Percentiles rank a stretch among this genome's conserved stretches.
Evolutionary conservation across 495 filamentous ascomycete genomes (phyloP).

Genomic region (Monascus purpureus): DNA sequence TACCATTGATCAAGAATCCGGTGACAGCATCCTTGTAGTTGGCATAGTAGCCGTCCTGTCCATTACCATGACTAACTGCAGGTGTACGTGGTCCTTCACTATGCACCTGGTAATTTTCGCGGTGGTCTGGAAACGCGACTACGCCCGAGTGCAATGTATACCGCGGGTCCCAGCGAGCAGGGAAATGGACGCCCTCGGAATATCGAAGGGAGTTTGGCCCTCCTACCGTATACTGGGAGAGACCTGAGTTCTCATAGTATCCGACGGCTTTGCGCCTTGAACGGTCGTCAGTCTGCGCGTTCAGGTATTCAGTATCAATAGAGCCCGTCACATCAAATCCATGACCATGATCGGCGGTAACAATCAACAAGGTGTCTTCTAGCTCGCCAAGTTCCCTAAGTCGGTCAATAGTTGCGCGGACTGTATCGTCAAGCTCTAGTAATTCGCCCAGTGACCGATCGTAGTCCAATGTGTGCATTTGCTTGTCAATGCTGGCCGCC

Average conservation of each 20-base stretch:
- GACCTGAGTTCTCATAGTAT: conserved; percentile 48
- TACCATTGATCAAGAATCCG: conserved; percentile 57
- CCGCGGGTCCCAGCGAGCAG: conserved; percentile 60
- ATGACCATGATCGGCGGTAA: conserved; percentile 67
- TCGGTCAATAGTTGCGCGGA: conserved; percentile 49
- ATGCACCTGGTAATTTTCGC: conserved; percentile 53
- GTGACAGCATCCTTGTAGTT: conserved; percentile 46
- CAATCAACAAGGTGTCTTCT: conserved; percentile 53
- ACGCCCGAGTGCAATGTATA: conserved; percentile 57
- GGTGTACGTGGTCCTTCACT: conserved; percentile 40
- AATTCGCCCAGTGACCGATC: conserved; percentile 63
- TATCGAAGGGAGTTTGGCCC: conserved; percentile 31
- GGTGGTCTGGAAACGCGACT: conserved; percentile 48
- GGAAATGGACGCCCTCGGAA: conserved; percentile 53
- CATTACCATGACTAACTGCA: conserved; percentile 34
- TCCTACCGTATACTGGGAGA: conserved; percentile 50
- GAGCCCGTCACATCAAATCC: conserved; percentile 52
- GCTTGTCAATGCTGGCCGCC: conserved; percentile 64
- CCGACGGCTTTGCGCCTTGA: conserved; percentile 54
- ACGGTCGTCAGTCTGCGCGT: conserved; percentile 42
- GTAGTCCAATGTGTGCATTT: conserved; percentile 66
- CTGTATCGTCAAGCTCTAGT: conserved; percentile 61
- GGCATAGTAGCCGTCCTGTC: conserved; percentile 38
- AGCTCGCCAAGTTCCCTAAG: conserved; percentile 40
- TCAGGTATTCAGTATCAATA: conserved; percentile 44